Evolutionary conservation across 164 flowering plant species (phyloP).

Genomic region (Warburgia ugandensis): DNA sequence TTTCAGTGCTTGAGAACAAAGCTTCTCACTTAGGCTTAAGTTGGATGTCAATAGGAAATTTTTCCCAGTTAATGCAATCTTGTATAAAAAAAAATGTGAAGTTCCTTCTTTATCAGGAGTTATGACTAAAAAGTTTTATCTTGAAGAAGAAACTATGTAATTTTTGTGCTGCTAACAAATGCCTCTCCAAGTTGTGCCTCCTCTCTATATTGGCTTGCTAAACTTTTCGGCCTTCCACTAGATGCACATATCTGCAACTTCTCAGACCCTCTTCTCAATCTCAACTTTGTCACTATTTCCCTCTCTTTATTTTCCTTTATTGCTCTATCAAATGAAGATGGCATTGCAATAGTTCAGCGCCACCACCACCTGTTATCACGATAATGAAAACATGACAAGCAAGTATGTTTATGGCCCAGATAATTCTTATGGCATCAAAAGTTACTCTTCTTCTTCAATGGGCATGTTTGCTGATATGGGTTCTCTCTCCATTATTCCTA

Average conservation of each 20-base stretch:
- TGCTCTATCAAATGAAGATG: conserved; percentile 26
- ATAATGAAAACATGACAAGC: conserved; percentile 33
- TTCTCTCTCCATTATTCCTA: conserved; percentile 43
- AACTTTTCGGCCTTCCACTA: conserved; percentile 14
- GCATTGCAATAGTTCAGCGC: conserved; percentile 39
- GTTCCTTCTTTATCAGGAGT: background rate
- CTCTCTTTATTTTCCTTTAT: background rate
- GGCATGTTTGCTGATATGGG: conserved; percentile 51
- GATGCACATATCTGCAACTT: background rate
- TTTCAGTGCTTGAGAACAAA: conserved; percentile 67
- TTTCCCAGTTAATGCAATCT: too few relatives aligned
- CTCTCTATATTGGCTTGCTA: conserved; percentile 56
- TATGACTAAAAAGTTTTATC: background rate
- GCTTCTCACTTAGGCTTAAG: conserved; percentile 74
- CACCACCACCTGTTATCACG: conserved; percentile 22
- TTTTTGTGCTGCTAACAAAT: conserved; percentile 40
- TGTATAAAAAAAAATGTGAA: too few relatives aligned
- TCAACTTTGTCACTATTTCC: background rate
- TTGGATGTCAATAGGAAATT: background rate
- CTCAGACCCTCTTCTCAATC: background rate
- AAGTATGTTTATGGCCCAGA: conserved; percentile 15
- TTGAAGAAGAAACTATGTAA: background rate
- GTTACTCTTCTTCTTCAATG: conserved; percentile 22
- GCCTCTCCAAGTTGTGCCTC: conserved; percentile 57
- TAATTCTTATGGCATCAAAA: conserved; percentile 4